A percentile compares a stretch with the other conserved stretches of the same genome.
Evolutionary conservation across 495 filamentous ascomycete species (phyloP).

Genomic region (Talaromyces liani): DNA sequence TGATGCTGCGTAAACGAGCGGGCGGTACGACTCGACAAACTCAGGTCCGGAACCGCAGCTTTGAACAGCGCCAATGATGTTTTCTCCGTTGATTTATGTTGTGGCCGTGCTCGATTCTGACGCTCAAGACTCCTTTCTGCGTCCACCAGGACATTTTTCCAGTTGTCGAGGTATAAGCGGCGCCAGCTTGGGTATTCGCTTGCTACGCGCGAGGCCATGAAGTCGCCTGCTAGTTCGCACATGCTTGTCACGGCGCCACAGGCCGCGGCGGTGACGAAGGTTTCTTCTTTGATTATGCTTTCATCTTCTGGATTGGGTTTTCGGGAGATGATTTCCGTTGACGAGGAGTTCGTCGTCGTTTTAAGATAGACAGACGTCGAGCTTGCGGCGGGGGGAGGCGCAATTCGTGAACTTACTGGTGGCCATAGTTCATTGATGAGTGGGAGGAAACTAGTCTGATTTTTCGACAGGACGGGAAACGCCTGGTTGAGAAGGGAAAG

Average conservation of each 20-base stretch:
- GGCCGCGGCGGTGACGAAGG: conserved; percentile 64
- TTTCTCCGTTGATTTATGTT: not conserved
- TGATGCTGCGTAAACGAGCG: conserved; percentile 34
- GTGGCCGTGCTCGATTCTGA: conserved; percentile 4
- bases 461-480: conserved; percentile 56
- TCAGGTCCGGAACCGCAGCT: not conserved
- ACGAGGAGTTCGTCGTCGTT: conserved; percentile 12
- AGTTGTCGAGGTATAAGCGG: conserved; percentile 33
- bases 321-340: conserved; percentile 20
- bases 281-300: conserved; percentile 53
- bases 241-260: conserved; percentile 57
- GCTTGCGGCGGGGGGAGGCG: conserved; percentile 28
- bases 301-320: conserved; percentile 13
- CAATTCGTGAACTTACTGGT: conserved; percentile 58
- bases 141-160: conserved; percentile 32
- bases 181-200: conserved; percentile 56
- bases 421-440: conserved; percentile 88
- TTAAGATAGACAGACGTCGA: conserved; percentile 25
- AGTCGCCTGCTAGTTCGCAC: conserved; percentile 62
- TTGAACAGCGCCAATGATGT: not conserved
- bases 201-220: conserved; percentile 64
- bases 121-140: conserved; percentile 24
- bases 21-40: conserved; percentile 12
- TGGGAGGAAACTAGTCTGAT: conserved; percentile 78
- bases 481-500: conserved; percentile 66